These are phyloP conservation scores for Pistacia vera DNA, from an alignment of 345 rosid species.

Conservation along the genomic window DNA sequence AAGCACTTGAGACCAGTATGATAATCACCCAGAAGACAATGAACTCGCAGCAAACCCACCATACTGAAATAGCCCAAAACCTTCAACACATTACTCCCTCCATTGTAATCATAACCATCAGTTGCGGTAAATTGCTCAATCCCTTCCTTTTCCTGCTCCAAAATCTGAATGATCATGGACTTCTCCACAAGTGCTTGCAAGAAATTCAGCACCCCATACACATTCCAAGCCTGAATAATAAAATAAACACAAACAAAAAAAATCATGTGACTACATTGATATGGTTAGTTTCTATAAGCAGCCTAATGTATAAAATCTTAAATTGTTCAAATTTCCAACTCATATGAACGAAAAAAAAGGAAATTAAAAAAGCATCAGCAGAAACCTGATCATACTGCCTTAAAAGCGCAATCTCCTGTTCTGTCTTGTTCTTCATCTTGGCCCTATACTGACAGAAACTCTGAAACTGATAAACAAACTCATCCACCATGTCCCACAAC, in stretches of 20 bases:
- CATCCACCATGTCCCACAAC: conserved; percentile 99
- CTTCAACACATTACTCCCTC: conserved; percentile 97
- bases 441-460: conserved; percentile 96
- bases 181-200: conserved; percentile 99
- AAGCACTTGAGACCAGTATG: conserved; percentile 93
- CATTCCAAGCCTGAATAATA: conserved; percentile 83
- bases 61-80: conserved; percentile 97
- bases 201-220: conserved; percentile 95
- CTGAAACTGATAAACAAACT: conserved; percentile 98
- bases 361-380: not conserved
- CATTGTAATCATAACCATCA: conserved; percentile 94
- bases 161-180: conserved; percentile 77
- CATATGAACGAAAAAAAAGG: not conserved
- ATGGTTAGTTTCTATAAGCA: too few species aligned
- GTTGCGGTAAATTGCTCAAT: conserved; percentile 92
- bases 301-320: not conserved
- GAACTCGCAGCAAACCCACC: conserved; percentile 95
- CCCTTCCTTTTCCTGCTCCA: conserved; percentile 94
- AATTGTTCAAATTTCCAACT: not conserved
- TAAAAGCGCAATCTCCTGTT: conserved; percentile 82
- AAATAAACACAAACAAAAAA: not conserved
- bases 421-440: conserved; percentile 91
- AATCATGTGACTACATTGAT: not conserved
- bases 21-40: conserved; percentile 95
- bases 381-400: conserved; percentile 76